Evolutionary conservation across 1,284 basidiomycete species (phyloP).

Genomic region (Takashimella tepidaria): DNA sequence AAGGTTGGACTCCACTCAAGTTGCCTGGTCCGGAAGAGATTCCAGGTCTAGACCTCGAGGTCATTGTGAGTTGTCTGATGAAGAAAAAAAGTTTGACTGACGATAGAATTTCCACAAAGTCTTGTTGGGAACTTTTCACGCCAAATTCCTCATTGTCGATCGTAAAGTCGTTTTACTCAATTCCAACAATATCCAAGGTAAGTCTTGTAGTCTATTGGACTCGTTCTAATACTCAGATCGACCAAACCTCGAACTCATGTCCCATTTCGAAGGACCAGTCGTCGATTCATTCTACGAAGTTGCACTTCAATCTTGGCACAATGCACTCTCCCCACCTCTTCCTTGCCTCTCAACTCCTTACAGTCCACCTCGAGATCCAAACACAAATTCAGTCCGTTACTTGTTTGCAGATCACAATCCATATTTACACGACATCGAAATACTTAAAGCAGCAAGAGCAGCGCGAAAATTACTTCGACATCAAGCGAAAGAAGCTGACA

Average conservation of each 20-base stretch:
- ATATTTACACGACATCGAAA: conserved; percentile 51
- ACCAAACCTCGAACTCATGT: conserved; percentile 64
- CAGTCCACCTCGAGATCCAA: conserved; percentile 41
- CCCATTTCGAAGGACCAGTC: conserved; percentile 62
- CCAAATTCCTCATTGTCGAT: conserved; percentile 71
- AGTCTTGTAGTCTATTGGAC: neutral
- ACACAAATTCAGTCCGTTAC: conserved; percentile 41
- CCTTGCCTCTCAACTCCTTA: conserved; percentile 52
- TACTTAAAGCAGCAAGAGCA: conserved; percentile 51
- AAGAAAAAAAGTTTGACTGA: conserved; percentile 16
- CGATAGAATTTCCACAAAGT: conserved; percentile 52
- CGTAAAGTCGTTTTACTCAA: conserved; percentile 66
- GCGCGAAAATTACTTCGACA: conserved; percentile 46
- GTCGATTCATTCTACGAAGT: conserved; percentile 70
- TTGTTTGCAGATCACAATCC: conserved; percentile 55
- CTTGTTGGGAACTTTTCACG: conserved; percentile 68
- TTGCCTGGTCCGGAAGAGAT: conserved; percentile 58
- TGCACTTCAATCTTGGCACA: conserved; percentile 63
- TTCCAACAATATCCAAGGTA: conserved; percentile 65
- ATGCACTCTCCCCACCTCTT: conserved; percentile 56
- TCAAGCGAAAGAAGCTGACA: conserved; percentile 41
- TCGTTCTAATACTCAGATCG: conserved; percentile 47
- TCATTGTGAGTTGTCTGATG: conserved; percentile 48
- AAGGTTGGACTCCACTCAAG: conserved; percentile 56
- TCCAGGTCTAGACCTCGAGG: conserved; percentile 59